phyloP scores from a whole-genome alignment of 2,329 filamentous ascomycete species.

The Pyrenophora seminiperda region DNA sequence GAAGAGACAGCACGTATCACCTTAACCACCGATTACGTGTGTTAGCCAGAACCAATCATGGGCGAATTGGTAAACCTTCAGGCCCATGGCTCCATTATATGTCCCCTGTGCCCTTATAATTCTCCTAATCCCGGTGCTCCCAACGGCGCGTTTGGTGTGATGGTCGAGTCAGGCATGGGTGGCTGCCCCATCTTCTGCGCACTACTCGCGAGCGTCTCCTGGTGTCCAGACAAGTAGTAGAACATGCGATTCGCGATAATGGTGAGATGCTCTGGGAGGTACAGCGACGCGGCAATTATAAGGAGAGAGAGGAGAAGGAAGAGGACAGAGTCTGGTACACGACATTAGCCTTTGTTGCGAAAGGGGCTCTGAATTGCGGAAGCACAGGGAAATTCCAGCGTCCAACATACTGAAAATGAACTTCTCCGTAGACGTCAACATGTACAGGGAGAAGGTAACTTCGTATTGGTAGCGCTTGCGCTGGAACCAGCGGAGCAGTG shows the following conservation, averaged over 20 bases:
- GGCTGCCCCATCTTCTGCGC: slow-evolving; percentile 22
- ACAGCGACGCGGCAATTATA: slow-evolving; percentile 83
- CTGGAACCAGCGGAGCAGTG: slow-evolving; percentile 80
- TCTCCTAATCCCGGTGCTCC: slow-evolving; percentile 11
- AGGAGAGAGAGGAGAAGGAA: slow-evolving; percentile 89
- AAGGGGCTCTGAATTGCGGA: slow-evolving; percentile 1
- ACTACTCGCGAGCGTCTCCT: slow-evolving; percentile 39
- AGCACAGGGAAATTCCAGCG: neutral
- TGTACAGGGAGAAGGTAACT: slow-evolving; percentile 95
- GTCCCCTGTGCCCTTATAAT: slow-evolving; percentile 17
- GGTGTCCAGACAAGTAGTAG: slow-evolving; percentile 93
- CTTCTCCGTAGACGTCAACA: slow-evolving; percentile 95
- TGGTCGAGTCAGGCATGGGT: slow-evolving; percentile 9
- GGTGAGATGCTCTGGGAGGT: slow-evolving; percentile 88
- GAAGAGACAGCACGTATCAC: neutral
- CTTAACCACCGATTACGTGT: neutral
- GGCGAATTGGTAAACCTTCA: too few relatives aligned
- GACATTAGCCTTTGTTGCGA: neutral
- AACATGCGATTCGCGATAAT: slow-evolving; percentile 83
- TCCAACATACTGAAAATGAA: slow-evolving; percentile 86
- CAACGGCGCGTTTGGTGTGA: slow-evolving; percentile 13
- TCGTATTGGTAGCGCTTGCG: slow-evolving; percentile 98
- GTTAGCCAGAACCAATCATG: too few relatives aligned
- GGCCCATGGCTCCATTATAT: slow-evolving; percentile 28
- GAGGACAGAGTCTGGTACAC: slow-evolving; percentile 75